Conservation (phyloP, 495 filamentous ascomycete genomes). For the Jackrogersella minutella region DNA sequence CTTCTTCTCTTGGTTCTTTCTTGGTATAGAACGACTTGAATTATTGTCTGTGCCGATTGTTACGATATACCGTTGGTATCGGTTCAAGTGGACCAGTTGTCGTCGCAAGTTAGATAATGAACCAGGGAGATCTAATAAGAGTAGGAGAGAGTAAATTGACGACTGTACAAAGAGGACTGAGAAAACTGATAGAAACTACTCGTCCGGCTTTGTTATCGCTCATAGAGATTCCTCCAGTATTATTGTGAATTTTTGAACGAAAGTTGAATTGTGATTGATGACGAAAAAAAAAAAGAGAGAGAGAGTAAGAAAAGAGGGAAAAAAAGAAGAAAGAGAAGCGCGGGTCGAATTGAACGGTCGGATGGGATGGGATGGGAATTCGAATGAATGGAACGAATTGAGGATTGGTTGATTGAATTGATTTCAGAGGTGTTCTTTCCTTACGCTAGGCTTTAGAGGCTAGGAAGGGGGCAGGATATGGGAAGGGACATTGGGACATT, state of each 20-base stretch:
- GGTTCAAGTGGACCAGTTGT: conserved; percentile 1
- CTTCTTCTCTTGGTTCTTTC: conserved; percentile 4
- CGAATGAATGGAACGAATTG: conserved; percentile 33
- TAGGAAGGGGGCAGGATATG: not conserved
- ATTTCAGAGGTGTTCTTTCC: conserved; percentile 39
- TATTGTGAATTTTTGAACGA: conserved; percentile 33
- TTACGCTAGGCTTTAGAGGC: conserved; percentile 9
- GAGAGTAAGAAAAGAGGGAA: conserved; percentile 10
- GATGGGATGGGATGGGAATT: conserved; percentile 38
- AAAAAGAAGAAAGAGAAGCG: conserved; percentile 21
- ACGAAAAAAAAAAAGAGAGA: conserved; percentile 10
- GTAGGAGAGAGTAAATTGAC: conserved; percentile 31
- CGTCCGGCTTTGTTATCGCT: conserved; percentile 21
- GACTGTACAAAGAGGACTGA: conserved; percentile 20
- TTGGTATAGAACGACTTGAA: not conserved
- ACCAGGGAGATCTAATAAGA: conserved; percentile 17
- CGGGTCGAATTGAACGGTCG: conserved; percentile 40
- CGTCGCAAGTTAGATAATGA: conserved; percentile 23
- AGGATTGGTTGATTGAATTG: conserved; percentile 38
- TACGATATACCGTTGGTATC: conserved; percentile 13
- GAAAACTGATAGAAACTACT: conserved; percentile 20
- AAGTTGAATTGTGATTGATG: conserved; percentile 14
- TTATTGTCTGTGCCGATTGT: conserved; percentile 14
- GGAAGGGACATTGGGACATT: not conserved
- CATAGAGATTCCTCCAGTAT: conserved; percentile 14